Evolutionary conservation across 495 filamentous ascomycete species (phyloP).

Genomic region (Daldinia vernicosa): DNA sequence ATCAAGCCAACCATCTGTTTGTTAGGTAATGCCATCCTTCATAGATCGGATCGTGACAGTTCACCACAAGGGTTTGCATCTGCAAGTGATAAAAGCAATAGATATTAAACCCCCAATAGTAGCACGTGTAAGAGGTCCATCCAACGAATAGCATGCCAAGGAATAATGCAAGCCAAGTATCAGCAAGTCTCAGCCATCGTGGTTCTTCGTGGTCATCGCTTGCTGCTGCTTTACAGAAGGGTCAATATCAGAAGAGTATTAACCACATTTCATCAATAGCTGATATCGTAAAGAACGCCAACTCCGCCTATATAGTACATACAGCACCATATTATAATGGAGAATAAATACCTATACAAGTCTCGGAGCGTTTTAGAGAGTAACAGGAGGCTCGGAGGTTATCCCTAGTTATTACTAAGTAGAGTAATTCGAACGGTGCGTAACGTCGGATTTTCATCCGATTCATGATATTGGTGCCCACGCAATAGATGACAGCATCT

Average conservation of each 20-base stretch:
- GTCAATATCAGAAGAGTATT: not conserved
- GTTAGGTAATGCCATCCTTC: conserved; percentile 14
- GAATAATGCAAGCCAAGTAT: conserved; percentile 27
- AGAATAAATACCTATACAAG: not conserved
- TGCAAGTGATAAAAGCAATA: conserved; percentile 15
- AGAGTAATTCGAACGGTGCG: conserved; percentile 1
- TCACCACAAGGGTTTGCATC: conserved; percentile 12
- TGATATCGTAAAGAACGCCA: conserved; percentile 6
- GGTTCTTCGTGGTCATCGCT: conserved; percentile 30
- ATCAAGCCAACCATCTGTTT: not conserved
- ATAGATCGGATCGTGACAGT: conserved; percentile 13
- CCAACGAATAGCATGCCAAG: conserved; percentile 17
- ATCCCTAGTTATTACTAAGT: conserved; percentile 12
- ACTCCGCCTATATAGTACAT: conserved; percentile 5
- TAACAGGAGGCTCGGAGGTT: conserved; percentile 4
- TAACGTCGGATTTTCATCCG: conserved; percentile 15
- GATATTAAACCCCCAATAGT: conserved; percentile 20
- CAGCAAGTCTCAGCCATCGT: conserved; percentile 31
- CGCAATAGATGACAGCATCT: conserved; percentile 34
- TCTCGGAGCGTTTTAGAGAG: not conserved
- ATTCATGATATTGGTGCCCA: conserved; percentile 21
- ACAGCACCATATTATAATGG: not conserved
- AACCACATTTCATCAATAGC: conserved; percentile 22
- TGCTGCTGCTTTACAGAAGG: conserved; percentile 12
- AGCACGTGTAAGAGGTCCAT: conserved; percentile 12